These are phyloP conservation scores for Trypanosoma mega DNA, from an alignment of 208 protist species.

Conservation along the genomic window DNA sequence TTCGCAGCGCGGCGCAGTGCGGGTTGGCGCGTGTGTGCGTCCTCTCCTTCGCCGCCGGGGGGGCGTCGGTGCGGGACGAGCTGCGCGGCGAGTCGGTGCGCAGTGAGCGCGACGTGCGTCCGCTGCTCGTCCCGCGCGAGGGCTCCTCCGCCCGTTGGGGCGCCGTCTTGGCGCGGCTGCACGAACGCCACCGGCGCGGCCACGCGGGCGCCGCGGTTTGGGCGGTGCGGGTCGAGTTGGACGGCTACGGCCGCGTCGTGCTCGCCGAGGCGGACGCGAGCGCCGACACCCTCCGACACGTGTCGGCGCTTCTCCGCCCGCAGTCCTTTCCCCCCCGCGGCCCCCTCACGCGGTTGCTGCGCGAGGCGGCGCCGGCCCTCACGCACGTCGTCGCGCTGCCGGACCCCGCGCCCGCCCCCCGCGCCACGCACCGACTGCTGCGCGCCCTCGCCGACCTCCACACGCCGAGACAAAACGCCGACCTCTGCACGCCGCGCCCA, in stretches of 20 bases:
- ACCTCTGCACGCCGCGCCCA: not conserved
- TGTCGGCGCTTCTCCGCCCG: slow-evolving; percentile 50
- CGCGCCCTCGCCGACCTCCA: slow-evolving; percentile 43
- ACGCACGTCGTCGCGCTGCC: slow-evolving; percentile 64
- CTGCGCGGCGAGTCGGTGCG: slow-evolving; percentile 37
- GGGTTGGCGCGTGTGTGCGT: slow-evolving; percentile 37
- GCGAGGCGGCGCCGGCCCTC: slow-evolving; percentile 29
- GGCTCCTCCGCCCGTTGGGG: slow-evolving; percentile 53
- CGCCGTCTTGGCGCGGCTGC: slow-evolving; percentile 35
- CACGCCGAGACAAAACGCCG: not conserved
- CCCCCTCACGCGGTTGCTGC: slow-evolving; percentile 34
- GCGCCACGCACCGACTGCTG: slow-evolving; percentile 59
- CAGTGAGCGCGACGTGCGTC: slow-evolving; percentile 31
- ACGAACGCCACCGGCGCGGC: slow-evolving; percentile 41
- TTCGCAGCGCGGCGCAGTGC: slow-evolving; percentile 39
- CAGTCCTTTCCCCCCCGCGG: slow-evolving; percentile 48
- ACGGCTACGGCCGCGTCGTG: slow-evolving; percentile 46
- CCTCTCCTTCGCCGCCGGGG: slow-evolving; percentile 43
- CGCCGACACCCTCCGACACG: slow-evolving; percentile 48
- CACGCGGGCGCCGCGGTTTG: slow-evolving; percentile 34
- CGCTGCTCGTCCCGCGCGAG: slow-evolving; percentile 25
- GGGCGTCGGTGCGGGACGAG: slow-evolving; percentile 51
- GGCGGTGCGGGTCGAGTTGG: slow-evolving; percentile 55
- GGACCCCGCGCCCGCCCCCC: slow-evolving; percentile 29
- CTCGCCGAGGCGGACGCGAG: slow-evolving; percentile 59